These are phyloP conservation scores for Leccinum truebloodii DNA, from an alignment of 768 basidiomycete species.

Conservation along the genomic window DNA sequence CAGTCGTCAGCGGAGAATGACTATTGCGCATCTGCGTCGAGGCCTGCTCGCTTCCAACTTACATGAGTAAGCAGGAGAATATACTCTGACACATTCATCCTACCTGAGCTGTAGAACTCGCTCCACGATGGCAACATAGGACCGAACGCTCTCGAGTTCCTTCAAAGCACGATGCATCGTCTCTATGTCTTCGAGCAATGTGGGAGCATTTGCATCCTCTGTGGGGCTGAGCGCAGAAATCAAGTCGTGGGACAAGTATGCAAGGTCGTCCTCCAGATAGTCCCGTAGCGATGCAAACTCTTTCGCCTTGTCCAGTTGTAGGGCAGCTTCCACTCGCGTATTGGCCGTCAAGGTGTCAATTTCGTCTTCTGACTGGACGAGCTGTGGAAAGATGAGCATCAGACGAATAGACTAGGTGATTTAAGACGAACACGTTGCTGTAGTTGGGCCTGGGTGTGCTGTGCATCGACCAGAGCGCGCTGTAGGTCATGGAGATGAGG, in stretches of 20 bases:
- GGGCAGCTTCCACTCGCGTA: constrained; percentile 48
- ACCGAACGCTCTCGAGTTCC: constrained; percentile 73
- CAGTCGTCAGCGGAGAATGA: constrained; percentile 41
- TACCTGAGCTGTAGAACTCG: constrained; percentile 74
- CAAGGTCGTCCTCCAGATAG: constrained; percentile 74
- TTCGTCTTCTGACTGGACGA: constrained; percentile 50
- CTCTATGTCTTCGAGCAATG: constrained; percentile 82
- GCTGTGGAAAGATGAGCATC: constrained; percentile 47
- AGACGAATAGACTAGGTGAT: constrained; percentile 13
- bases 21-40: constrained; percentile 49
- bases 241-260: constrained; percentile 64
- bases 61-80: constrained; percentile 9
- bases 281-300: constrained; percentile 77
- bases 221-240: constrained; percentile 49
- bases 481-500: constrained; percentile 54
- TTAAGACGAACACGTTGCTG: constrained; percentile 45
- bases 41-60: constrained; percentile 53
- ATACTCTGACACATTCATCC: constrained; percentile 16
- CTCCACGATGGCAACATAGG: constrained; percentile 76
- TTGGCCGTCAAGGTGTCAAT: constrained; percentile 48
- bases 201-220: constrained; percentile 50
- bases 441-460: constrained; percentile 41
- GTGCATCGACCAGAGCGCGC: constrained; percentile 43
- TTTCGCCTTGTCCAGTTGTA: constrained; percentile 63
- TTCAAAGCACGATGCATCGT: constrained; percentile 72